Percentiles rank a stretch among this genome's conserved stretches.
These are phyloP conservation scores for Paecilomyces niveus DNA, from an alignment of 2,329 filamentous ascomycete genomes.

Conservation along the genomic window DNA sequence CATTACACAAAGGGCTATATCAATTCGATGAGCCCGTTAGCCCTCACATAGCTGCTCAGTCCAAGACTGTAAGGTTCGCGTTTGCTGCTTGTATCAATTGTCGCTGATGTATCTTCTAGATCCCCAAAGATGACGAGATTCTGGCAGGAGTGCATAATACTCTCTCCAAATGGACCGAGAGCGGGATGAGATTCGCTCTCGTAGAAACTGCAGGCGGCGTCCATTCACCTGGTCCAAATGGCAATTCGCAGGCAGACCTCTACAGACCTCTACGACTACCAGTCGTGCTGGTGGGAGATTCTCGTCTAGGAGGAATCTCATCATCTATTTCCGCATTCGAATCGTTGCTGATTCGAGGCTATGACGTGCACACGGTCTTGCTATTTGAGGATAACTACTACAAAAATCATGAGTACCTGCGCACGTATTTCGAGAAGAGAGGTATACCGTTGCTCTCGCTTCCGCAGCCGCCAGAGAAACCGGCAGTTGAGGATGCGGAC, in stretches of 20 bases:
- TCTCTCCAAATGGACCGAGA: constrained; percentile 28
- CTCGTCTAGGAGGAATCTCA: constrained; percentile 70
- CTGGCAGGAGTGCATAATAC: constrained; percentile 42
- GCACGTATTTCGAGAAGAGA: constrained; percentile 57
- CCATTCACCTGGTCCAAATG: constrained; percentile 69
- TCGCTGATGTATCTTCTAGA: constrained; percentile 23
- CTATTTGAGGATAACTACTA: constrained; percentile 62
- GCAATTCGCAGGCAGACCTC: constrained; percentile 68
- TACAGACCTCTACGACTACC: constrained; percentile 69
- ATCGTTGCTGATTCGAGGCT: constrained; percentile 68
- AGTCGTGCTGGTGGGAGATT: constrained; percentile 66
- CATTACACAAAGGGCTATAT: constrained; percentile 56
- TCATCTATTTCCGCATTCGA: constrained; percentile 75
- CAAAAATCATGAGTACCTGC: constrained; percentile 61
- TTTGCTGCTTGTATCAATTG: constrained; percentile 1
- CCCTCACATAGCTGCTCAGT: constrained; percentile 64
- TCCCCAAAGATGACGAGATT: constrained; percentile 44
- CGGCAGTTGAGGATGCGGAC: constrained; percentile 16
- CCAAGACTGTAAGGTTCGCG: constrained; percentile 23
- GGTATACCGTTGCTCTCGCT: constrained; percentile 52
- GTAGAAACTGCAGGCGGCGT: constrained; percentile 79
- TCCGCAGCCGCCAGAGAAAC: constrained; percentile 51
- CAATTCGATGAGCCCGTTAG: constrained; percentile 70
- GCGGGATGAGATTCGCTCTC: constrained; percentile 52
- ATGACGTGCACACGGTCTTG: constrained; percentile 64